phyloP scores from a whole-genome alignment of 2,329 filamentous ascomycete genomes.

The Fusarium pseudocircinatum region DNA sequence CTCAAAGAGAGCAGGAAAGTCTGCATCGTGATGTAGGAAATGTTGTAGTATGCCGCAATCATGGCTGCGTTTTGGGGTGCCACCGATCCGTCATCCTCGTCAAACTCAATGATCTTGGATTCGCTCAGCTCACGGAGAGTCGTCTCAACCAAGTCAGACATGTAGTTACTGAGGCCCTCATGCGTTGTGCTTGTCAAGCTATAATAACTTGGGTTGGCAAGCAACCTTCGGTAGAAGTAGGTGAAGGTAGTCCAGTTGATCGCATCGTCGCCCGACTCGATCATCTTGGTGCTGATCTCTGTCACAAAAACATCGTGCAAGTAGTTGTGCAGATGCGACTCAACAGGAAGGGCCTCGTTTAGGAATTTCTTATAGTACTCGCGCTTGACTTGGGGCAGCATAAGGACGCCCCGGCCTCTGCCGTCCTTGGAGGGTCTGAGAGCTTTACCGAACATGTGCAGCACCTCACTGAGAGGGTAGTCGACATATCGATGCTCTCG shows the following conservation, averaged over 20 bases:
- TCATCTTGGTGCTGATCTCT: conserved; percentile 95
- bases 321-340: conserved; percentile 91
- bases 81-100: conserved; percentile 91
- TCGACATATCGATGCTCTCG: conserved; percentile 97
- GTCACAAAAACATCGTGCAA: conserved; percentile 96
- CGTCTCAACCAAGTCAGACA: conserved; percentile 93
- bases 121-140: conserved; percentile 91
- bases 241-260: conserved; percentile 99
- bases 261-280: conserved; percentile 93
- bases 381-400: conserved; percentile 93
- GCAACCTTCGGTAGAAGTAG: conserved; percentile 94
- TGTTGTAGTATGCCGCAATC: conserved; percentile 99
- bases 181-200: conserved; percentile 87
- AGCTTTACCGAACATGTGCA: conserved; percentile 98
- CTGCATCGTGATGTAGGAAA: conserved; percentile 99
- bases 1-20: conserved; percentile 94
- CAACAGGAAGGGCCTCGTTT: conserved; percentile 93
- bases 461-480: conserved; percentile 90
- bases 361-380: conserved; percentile 99
- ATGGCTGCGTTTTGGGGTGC: conserved; percentile 94
- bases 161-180: conserved; percentile 90
- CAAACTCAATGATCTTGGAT: conserved; percentile 94
- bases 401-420: conserved; percentile 88
- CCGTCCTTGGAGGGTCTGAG: conserved; percentile 82
- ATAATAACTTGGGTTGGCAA: conserved; percentile 98